Conservation (phyloP, 768 basidiomycete genomes). For the Tricholoma sp. region DNA sequence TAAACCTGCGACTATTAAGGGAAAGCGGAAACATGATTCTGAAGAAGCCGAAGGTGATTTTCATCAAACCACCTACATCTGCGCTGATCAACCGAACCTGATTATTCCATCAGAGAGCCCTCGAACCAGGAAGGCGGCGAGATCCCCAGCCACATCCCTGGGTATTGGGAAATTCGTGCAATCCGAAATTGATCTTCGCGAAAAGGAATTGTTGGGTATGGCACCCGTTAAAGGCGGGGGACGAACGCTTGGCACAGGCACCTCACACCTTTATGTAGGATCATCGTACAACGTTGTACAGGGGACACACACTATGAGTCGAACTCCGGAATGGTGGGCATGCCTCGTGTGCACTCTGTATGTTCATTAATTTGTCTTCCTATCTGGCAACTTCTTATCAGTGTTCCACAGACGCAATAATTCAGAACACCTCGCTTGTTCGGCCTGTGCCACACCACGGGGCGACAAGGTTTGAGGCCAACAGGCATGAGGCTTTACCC, state of each 20-base stretch:
- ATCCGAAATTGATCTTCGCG: constrained; percentile 39
- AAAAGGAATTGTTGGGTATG: constrained; percentile 41
- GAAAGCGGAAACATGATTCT: constrained; percentile 8
- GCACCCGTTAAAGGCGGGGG: constrained; percentile 25
- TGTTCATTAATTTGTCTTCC: constrained; percentile 19
- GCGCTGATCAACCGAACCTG: background rate
- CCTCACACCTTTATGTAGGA: constrained; percentile 1
- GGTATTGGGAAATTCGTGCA: constrained; percentile 35
- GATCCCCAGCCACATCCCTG: constrained; percentile 4
- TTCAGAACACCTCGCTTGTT: constrained; percentile 50
- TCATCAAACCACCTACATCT: background rate
- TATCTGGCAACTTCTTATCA: constrained; percentile 5
- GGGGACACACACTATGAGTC: background rate
- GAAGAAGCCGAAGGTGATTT: constrained; percentile 5
- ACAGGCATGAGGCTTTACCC: background rate
- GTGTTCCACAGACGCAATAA: constrained; percentile 41
- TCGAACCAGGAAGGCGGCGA: background rate
- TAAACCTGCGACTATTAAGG: background rate
- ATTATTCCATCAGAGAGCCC: background rate
- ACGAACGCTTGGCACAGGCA: constrained; percentile 18
- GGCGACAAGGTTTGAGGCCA: constrained; percentile 24
- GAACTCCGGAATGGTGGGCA: constrained; percentile 32
- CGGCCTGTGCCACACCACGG: constrained; percentile 52
- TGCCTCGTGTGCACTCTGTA: constrained; percentile 65
- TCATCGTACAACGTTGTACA: constrained; percentile 6